Conservation (phyloP, 306 rosid genomes). For the Rosa lucieae region DNA sequence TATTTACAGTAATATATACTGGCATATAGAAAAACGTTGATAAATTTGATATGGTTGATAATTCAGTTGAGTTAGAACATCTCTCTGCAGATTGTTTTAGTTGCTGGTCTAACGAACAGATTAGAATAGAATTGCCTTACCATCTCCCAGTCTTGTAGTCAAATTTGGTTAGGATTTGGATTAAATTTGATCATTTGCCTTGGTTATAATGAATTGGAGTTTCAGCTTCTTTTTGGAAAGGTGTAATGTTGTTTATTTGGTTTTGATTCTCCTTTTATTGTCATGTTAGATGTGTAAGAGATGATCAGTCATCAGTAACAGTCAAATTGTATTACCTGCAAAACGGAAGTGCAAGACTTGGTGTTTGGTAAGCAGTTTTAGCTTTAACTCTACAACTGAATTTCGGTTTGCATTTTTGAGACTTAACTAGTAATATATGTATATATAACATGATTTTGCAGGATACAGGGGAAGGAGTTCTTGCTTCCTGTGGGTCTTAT, state of each 20-base stretch:
- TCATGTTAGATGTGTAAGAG: constrained; percentile 71
- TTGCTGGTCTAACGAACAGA: not conserved
- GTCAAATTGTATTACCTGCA: constrained; percentile 77
- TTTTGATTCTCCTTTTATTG: not conserved
- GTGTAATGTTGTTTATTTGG: not conserved
- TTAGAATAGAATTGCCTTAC: not conserved
- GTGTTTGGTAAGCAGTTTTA: constrained; percentile 73
- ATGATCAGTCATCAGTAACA: constrained; percentile 73
- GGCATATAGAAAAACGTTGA: not conserved
- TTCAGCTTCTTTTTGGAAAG: not conserved
- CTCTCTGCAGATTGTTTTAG: not conserved
- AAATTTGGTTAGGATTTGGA: not conserved
- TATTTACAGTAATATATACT: not conserved
- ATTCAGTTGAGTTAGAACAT: not conserved
- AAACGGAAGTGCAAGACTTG: constrained; percentile 89
- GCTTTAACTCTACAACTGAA: constrained; percentile 22
- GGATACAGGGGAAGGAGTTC: constrained; percentile 86
- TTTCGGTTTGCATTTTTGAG: constrained; percentile 25
- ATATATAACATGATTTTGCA: constrained; percentile 36
- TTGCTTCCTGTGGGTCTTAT: constrained; percentile 90
- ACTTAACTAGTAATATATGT: not conserved
- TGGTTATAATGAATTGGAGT: not conserved
- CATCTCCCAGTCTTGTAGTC: not conserved
- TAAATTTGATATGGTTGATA: not conserved
- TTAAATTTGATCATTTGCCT: not conserved